Evolutionary conservation across 2,329 filamentous ascomycete genomes (phyloP), one percentile per base, ranked within the genome.

Genomic region (Colletotrichum lentis): DNA sequence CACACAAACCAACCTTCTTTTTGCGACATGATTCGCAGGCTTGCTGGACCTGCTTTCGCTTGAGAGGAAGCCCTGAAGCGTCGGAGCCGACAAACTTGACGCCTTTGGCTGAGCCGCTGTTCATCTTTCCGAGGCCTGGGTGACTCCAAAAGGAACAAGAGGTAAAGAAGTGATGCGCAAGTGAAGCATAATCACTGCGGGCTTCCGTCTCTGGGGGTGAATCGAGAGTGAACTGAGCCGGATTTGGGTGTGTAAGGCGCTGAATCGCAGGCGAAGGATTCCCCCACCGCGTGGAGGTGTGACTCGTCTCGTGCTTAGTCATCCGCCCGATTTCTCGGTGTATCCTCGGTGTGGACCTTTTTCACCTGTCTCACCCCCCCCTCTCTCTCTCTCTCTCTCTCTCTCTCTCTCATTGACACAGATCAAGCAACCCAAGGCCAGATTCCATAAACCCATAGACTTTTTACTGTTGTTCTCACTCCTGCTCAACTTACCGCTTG

Each of bases 51-150:
- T 89, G 87, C 71, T 86, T 86, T 58, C 86, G 79, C 77, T 89
- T 89, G 62, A 86, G 78, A 5, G 86, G 86, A 66, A 88, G 76
- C 20, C 85, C 86, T 27, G 79, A 79, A 6, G 80, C 79, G 74
- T 88, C 84, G 14, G 85, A 84, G 61, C 82, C 84, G 65, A 89
- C 83, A 74, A 88, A 89, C 73, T 83, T 86, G 75, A 88, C 85
- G 63, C 77, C 70, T 65, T 68, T 72, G 35, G 53, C 54, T 18
- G 60, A 60, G 60, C 27, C 73, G 56, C 22, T 73, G 58, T 49
- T 71, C 70, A 70, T 71, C 54, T 49, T 53, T 22, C 50, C 41
- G 56, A 24, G 16, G 39, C 41, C 22, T 22, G 53, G 4, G 39
- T 35, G 61, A 64, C 61, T 64, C 61, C 31, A 16, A 47, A 52